These are phyloP conservation scores for Trypanosoma platydactyli DNA, from an alignment of 208 protist species.

Conservation along the genomic window DNA sequence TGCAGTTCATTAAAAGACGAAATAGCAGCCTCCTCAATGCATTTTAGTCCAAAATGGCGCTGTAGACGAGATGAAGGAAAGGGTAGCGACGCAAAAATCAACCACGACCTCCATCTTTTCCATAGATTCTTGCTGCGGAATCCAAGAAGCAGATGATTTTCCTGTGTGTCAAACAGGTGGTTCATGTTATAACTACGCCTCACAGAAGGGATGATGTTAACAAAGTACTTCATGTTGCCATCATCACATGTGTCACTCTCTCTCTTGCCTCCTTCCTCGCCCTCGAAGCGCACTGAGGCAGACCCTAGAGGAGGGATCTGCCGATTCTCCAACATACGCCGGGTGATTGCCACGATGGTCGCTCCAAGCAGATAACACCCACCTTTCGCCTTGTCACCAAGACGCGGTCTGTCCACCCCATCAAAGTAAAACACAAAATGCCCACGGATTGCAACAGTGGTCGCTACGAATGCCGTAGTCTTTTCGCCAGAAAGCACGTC, in stretches of 20 bases:
- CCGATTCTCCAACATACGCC: background rate
- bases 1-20: slow-evolving; percentile 1
- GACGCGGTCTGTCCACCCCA: slow-evolving; percentile 6
- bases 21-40: slow-evolving; percentile 15
- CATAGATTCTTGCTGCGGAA: background rate
- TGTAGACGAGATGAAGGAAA: background rate
- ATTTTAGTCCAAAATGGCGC: slow-evolving; percentile 7
- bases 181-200: background rate
- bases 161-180: slow-evolving; percentile 16
- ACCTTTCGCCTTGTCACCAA: slow-evolving; percentile 12
- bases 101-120: slow-evolving; percentile 4
- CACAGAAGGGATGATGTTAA: slow-evolving; percentile 17
- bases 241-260: background rate
- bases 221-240: slow-evolving; percentile 10
- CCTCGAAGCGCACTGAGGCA: background rate
- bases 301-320: background rate
- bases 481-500: background rate
- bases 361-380: slow-evolving; percentile 21
- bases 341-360: slow-evolving; percentile 9
- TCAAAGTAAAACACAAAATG: slow-evolving; percentile 27
- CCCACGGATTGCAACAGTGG: slow-evolving; percentile 10
- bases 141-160: slow-evolving; percentile 14
- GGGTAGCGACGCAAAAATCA: slow-evolving; percentile 1
- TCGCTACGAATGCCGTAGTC: slow-evolving; percentile 2
- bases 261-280: background rate